Conservation (phyloP, 768 basidiomycete species). For the Serendipita sp. region DNA sequence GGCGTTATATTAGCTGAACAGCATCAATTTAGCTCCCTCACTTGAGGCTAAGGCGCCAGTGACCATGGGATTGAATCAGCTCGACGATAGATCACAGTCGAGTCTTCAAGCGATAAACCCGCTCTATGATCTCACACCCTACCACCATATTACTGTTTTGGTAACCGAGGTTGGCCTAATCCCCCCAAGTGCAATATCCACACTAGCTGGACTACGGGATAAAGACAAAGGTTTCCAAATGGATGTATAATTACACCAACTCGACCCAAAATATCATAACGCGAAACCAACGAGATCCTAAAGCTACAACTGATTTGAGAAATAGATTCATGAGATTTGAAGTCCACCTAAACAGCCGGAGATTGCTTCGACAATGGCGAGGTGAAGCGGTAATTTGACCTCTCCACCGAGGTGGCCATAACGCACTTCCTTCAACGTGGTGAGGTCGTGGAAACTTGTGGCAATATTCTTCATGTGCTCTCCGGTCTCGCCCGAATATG, state of each 20-base stretch:
- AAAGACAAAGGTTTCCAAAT: conserved; percentile 3
- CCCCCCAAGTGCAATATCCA: conserved; percentile 34
- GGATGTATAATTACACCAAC: conserved; percentile 31
- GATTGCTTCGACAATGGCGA: neutral
- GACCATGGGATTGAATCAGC: conserved; percentile 15
- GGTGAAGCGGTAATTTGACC: neutral
- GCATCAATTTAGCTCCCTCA: conserved; percentile 16
- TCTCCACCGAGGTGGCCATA: neutral
- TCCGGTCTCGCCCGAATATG: neutral
- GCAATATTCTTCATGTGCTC: neutral
- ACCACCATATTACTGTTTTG: conserved; percentile 82
- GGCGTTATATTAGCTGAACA: conserved; percentile 2
- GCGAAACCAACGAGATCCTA: conserved; percentile 52
- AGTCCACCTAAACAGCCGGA: neutral
- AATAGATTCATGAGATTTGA: neutral
- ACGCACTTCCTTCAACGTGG: neutral
- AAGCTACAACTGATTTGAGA: neutral
- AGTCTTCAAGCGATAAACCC: conserved; percentile 71
- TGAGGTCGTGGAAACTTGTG: neutral
- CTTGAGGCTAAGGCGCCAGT: conserved; percentile 20
- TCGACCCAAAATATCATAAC: conserved; percentile 88
- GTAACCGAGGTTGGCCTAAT: conserved; percentile 95
- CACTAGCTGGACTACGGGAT: neutral
- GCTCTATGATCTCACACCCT: conserved; percentile 87
- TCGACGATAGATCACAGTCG: conserved; percentile 18